phyloP scores from a whole-genome alignment of 2,329 filamentous ascomycete genomes.

The Proliferodiscus dingleyae region DNA sequence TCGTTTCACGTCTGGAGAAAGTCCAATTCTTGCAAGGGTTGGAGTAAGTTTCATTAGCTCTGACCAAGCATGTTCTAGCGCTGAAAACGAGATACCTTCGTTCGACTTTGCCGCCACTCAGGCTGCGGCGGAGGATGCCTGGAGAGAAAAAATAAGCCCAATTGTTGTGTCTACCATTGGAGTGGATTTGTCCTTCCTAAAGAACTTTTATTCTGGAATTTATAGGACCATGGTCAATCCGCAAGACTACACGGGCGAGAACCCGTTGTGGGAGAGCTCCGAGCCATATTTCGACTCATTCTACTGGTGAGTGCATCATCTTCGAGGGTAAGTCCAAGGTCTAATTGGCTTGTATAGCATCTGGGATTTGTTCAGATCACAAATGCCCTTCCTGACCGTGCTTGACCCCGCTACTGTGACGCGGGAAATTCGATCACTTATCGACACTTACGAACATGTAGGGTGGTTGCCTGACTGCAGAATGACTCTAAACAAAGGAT shows the following conservation, averaged over 20 bases:
- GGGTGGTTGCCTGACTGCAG: conserved; percentile 38
- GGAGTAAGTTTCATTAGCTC: conserved; percentile 65
- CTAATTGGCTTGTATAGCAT: conserved; percentile 40
- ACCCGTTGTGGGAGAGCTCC: conserved; percentile 58
- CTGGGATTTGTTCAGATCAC: conserved; percentile 66
- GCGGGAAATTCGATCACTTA: conserved; percentile 63
- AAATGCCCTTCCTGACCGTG: conserved; percentile 64
- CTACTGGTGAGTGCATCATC: conserved; percentile 30
- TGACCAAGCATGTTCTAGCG: conserved; percentile 61
- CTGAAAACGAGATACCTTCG: conserved; percentile 62
- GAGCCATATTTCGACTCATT: conserved; percentile 73
- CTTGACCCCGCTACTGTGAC: conserved; percentile 59
- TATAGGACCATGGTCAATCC: conserved; percentile 66
- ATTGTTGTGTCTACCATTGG: conserved; percentile 48
- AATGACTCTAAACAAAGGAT: conserved; percentile 69
- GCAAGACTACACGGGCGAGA: conserved; percentile 70
- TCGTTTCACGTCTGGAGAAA: conserved; percentile 44
- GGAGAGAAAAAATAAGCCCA: conserved; percentile 56
- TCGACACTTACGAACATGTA: conserved; percentile 64
- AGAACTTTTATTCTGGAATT: conserved; percentile 63
- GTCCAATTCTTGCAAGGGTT: conserved; percentile 55
- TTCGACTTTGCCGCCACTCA: conserved; percentile 56
- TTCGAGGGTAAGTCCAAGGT: neutral
- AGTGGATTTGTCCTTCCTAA: conserved; percentile 48
- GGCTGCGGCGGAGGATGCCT: conserved; percentile 48